phyloP scores from a whole-genome alignment of 2,329 filamentous ascomycete species.

The Magnaporthales sp. region DNA sequence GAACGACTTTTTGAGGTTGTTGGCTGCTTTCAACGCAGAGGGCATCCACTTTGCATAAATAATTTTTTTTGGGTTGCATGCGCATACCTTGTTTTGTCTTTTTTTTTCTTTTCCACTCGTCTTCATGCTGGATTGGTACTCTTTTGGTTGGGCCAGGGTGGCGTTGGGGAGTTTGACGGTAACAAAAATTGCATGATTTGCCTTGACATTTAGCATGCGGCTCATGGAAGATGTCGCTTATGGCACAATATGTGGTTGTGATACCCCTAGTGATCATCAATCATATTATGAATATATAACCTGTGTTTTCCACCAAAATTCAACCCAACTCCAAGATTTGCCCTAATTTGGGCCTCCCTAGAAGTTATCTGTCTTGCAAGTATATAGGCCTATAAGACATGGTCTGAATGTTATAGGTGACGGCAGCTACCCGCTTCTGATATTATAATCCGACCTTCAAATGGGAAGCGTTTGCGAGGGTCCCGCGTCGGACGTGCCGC shows the following conservation, averaged over 20 bases:
- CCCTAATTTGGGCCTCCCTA: neutral
- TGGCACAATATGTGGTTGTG: neutral
- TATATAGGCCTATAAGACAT: neutral
- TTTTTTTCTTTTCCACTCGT: neutral
- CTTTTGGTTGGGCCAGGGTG: neutral
- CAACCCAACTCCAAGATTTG: neutral
- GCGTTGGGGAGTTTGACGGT: neutral
- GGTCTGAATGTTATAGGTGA: neutral
- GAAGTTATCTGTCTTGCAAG: neutral
- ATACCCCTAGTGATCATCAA: neutral
- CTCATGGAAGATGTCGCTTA: neutral
- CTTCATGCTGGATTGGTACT: neutral
- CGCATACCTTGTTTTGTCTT: neutral
- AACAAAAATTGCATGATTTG: neutral
- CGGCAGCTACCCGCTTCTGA: neutral
- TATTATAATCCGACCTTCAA: neutral
- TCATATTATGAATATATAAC: neutral
- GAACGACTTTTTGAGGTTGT: constrained; percentile 77
- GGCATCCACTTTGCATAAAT: constrained; percentile 79
- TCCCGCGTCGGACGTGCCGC: neutral
- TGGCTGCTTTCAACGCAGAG: constrained; percentile 80
- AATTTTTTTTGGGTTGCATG: neutral
- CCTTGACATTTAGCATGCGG: neutral
- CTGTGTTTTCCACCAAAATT: neutral
- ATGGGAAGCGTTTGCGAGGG: neutral